These are phyloP conservation scores for Phytophthora kernoviae DNA, from an alignment of 352 stramenopile species.

Conservation along the genomic window DNA sequence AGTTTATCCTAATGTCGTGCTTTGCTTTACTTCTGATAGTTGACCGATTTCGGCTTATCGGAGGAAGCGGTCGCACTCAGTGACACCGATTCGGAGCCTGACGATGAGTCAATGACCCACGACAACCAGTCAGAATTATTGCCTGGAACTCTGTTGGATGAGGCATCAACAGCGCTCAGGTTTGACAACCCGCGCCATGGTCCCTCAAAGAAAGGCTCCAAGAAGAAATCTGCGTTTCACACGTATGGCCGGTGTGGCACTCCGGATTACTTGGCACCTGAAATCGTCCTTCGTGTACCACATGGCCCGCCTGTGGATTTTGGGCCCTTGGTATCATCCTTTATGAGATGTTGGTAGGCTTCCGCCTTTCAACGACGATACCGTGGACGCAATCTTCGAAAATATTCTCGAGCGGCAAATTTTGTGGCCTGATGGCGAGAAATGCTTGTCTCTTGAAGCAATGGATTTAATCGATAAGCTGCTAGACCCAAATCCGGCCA, in stretches of 20 bases:
- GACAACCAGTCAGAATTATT: conserved; percentile 9
- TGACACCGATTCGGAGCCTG: conserved; percentile 35
- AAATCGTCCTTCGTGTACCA: conserved; percentile 79
- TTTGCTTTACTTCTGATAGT: conserved; percentile 32
- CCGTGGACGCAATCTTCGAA: conserved; percentile 85
- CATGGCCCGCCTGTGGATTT: conserved; percentile 85
- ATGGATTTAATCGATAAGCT: conserved; percentile 86
- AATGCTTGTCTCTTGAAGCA: conserved; percentile 80
- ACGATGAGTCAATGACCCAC: conserved; percentile 30
- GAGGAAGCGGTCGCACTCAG: conserved; percentile 69
- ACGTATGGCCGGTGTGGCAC: conserved; percentile 84
- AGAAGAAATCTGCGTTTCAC: conserved; percentile 60
- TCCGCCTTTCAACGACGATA: conserved; percentile 91
- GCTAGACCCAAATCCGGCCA: conserved; percentile 68
- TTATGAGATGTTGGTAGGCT: conserved; percentile 90
- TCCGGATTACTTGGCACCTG: conserved; percentile 88
- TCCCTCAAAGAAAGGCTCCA: conserved; percentile 25
- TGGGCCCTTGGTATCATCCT: conserved; percentile 93
- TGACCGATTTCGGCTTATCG: conserved; percentile 88
- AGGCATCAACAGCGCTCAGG: conserved; percentile 1
- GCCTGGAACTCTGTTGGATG: conserved; percentile 1
- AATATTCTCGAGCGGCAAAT: conserved; percentile 89
- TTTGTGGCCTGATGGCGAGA: conserved; percentile 88
- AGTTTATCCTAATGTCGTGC: conserved; percentile 1
- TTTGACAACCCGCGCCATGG: conserved; percentile 10